Conservation (phyloP, 352 stramenopile species). For the Phytophthora crassamura region DNA sequence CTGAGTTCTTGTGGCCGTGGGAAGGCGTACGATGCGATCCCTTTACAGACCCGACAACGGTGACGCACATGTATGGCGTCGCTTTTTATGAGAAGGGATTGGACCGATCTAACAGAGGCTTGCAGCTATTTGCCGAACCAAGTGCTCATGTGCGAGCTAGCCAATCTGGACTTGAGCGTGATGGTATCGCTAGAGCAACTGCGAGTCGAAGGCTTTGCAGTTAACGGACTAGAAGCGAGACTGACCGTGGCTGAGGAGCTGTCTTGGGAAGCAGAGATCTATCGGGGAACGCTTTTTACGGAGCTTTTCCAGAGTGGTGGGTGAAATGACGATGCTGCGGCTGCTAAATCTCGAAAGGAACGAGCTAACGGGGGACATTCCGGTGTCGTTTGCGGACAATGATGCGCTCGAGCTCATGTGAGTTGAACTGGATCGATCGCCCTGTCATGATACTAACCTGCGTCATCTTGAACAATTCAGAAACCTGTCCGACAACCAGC, state of each 20-base stretch:
- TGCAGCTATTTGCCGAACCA: slow-evolving; percentile 63
- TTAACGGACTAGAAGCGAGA: background rate
- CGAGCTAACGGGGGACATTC: slow-evolving; percentile 49
- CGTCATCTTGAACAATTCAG: slow-evolving; percentile 20
- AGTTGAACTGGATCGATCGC: background rate
- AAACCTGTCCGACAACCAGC: slow-evolving; percentile 47
- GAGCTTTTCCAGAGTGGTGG: slow-evolving; percentile 68
- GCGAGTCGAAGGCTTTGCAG: slow-evolving; percentile 35
- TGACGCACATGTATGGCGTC: slow-evolving; percentile 70
- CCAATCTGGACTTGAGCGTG: slow-evolving; percentile 61
- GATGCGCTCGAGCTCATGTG: slow-evolving; percentile 72
- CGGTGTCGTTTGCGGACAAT: slow-evolving; percentile 59
- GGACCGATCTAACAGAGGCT: background rate
- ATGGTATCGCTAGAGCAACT: slow-evolving; percentile 80
- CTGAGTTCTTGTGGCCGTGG: slow-evolving; percentile 73
- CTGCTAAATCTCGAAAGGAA: slow-evolving; percentile 67
- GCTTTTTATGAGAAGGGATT: background rate
- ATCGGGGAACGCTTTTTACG: slow-evolving; percentile 57
- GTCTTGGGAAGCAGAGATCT: slow-evolving; percentile 47
- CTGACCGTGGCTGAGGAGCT: background rate
- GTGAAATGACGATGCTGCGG: slow-evolving; percentile 67
- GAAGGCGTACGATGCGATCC: slow-evolving; percentile 71
- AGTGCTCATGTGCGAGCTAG: slow-evolving; percentile 53
- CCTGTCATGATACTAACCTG: background rate
- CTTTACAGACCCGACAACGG: slow-evolving; percentile 69